These are phyloP conservation scores for Amphichorda felina DNA, from an alignment of 2,329 filamentous ascomycete species.

Conservation along the genomic window DNA sequence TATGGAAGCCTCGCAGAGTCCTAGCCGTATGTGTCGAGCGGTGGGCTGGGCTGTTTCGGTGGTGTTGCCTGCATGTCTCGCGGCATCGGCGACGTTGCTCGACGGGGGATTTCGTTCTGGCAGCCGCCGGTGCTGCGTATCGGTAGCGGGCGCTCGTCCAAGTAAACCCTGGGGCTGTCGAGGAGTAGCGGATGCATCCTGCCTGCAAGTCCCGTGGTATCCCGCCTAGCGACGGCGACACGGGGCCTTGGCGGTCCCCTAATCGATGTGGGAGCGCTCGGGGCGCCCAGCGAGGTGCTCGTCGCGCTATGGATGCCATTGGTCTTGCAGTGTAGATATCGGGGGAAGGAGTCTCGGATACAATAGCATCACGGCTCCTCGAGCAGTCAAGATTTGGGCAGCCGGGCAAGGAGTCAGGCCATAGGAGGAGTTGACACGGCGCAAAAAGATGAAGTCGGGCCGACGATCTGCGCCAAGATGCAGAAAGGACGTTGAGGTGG, in stretches of 20 bases:
- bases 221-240: too few relatives aligned
- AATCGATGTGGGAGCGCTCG: too few relatives aligned
- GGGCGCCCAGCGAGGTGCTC: background rate
- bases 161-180: slow-evolving; percentile 1
- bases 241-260: too few relatives aligned
- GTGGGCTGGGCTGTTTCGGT: background rate
- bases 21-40: background rate
- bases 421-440: too few relatives aligned
- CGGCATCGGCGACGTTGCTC: background rate
- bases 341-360: background rate
- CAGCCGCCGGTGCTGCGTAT: background rate
- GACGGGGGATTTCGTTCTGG: background rate
- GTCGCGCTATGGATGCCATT: background rate
- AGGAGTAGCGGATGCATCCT: background rate
- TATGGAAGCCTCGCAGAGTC: slow-evolving; percentile 57
- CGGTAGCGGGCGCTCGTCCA: background rate
- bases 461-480: too few relatives aligned
- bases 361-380: too few relatives aligned
- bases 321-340: background rate
- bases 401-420: too few relatives aligned
- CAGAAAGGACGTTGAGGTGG: too few relatives aligned
- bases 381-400: too few relatives aligned
- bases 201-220: background rate
- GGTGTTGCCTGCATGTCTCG: background rate
- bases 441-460: too few relatives aligned